phyloP scores from a whole-genome alignment of 2,329 filamentous ascomycete species.

The Fusarium pseudocircinatum region DNA sequence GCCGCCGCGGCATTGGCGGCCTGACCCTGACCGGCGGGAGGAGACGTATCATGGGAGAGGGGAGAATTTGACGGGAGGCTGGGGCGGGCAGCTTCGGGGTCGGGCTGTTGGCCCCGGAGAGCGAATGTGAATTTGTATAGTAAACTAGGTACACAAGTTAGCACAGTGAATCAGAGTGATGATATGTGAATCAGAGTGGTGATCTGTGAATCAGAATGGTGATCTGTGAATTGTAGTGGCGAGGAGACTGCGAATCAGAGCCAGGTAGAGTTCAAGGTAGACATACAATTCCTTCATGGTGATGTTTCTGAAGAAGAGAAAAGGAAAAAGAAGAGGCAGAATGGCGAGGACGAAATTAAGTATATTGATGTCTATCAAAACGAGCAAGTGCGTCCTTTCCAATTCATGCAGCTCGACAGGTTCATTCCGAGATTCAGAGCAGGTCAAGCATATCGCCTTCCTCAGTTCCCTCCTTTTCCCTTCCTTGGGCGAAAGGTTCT shows the following conservation, averaged over 20 bases:
- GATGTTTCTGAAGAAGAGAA: neutral
- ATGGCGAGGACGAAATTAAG: fast-evolving
- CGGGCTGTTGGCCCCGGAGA: no score
- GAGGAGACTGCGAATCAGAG: neutral
- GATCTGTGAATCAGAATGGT: no score
- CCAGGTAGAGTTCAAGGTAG: neutral
- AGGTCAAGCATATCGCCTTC: neutral
- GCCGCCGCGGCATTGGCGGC: fast-evolving
- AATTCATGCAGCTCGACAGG: fast-evolving
- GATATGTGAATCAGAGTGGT: neutral
- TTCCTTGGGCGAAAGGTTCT: fast-evolving
- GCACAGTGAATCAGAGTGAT: neutral
- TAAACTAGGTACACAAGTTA: neutral
- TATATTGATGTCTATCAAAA: neutral
- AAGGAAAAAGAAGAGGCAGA: neutral
- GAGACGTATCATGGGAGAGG: neutral
- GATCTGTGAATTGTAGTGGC: no score
- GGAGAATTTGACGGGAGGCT: neutral
- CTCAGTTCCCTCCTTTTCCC: fast-evolving
- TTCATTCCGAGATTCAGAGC: no score
- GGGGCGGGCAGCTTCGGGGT: no score
- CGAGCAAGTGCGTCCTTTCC: neutral
- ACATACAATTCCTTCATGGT: fast-evolving
- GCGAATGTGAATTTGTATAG: neutral
- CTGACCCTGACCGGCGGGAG: neutral